Evolutionary conservation across 352 stramenopile genomes (phyloP).

Genomic region (Thalassiosira mediterranea): DNA sequence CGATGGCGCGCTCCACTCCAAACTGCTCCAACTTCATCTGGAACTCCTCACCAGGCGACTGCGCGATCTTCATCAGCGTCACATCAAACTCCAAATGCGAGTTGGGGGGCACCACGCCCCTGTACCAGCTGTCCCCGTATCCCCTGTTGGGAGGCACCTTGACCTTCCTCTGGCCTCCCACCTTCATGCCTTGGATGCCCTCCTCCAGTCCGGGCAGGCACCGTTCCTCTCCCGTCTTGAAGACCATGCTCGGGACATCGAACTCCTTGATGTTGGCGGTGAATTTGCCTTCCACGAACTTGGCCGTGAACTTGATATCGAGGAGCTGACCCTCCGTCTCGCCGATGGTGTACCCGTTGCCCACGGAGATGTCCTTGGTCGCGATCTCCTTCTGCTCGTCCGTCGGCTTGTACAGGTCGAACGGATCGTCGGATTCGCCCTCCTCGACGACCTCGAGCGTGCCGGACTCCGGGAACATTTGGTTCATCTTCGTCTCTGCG

Average conservation of each 20-base stretch:
- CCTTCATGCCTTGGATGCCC: constrained; percentile 88
- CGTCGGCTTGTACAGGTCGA: constrained; percentile 34
- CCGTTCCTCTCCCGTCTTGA: constrained; percentile 54
- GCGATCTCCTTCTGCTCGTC: constrained; percentile 42
- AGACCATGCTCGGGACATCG: constrained; percentile 44
- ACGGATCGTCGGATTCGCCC: constrained; percentile 21
- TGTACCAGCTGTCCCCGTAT: constrained; percentile 67
- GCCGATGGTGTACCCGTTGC: constrained; percentile 32
- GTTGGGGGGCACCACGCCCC: constrained; percentile 61
- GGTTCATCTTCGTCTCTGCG: constrained; percentile 23
- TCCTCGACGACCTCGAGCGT: constrained; percentile 29
- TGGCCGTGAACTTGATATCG: constrained; percentile 44
- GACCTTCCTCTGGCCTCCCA: constrained; percentile 86
- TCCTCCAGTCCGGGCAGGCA: constrained; percentile 88
- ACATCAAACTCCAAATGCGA: constrained; percentile 72
- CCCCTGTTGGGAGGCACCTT: constrained; percentile 76
- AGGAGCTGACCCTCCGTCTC: constrained; percentile 35
- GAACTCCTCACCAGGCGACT: constrained; percentile 54
- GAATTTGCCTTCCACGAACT: constrained; percentile 49
- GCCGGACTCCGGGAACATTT: constrained; percentile 29
- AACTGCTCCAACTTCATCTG: constrained; percentile 56
- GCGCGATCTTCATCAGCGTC: constrained; percentile 56
- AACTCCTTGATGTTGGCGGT: constrained; percentile 50
- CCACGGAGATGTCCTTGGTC: constrained; percentile 36
- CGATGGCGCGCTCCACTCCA: constrained; percentile 40